These are phyloP conservation scores for Cladochytrium tenue DNA, from an alignment of 371 early-diverging fungal genomes.

Conservation along the genomic window DNA sequence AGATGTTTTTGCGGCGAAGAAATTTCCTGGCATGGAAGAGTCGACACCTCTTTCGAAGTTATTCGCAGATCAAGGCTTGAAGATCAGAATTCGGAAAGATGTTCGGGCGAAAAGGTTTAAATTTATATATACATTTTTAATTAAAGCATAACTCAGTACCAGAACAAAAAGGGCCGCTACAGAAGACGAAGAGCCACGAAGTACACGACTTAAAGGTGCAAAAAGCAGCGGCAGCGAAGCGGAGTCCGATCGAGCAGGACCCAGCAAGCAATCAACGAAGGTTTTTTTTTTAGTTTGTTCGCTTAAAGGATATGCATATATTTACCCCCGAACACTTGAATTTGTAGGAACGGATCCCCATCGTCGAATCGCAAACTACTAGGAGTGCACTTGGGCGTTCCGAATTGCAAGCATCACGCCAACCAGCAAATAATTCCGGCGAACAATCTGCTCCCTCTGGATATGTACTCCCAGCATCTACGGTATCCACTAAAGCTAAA, in stretches of 20 bases:
- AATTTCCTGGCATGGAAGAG: conserved; percentile 94
- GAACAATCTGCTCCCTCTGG: too few relatives aligned
- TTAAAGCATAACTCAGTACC: background rate
- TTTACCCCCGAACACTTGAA: too few relatives aligned
- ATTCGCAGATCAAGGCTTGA: conserved; percentile 94
- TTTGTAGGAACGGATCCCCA: too few relatives aligned
- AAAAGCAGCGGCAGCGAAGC: background rate
- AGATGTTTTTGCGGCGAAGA: conserved; percentile 85
- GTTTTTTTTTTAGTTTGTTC: too few relatives aligned
- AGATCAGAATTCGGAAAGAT: conserved; percentile 89
- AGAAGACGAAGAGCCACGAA: background rate
- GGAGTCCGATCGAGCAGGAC: background rate
- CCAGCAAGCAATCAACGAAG: background rate
- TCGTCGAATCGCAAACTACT: too few relatives aligned
- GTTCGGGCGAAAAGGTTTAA: conserved; percentile 32
- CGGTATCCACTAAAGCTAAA: too few relatives aligned
- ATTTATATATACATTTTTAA: background rate
- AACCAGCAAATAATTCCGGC: too few relatives aligned
- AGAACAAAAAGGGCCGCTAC: background rate
- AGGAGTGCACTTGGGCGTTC: too few relatives aligned
- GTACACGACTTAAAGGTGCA: background rate
- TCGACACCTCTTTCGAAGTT: conserved; percentile 84
- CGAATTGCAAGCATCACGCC: too few relatives aligned
- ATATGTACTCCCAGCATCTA: too few relatives aligned
- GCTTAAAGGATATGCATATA: too few relatives aligned